These are phyloP conservation scores for Digitaria exilis DNA, from an alignment of 202 grass and related monocot genomes.

Conservation along the genomic window DNA sequence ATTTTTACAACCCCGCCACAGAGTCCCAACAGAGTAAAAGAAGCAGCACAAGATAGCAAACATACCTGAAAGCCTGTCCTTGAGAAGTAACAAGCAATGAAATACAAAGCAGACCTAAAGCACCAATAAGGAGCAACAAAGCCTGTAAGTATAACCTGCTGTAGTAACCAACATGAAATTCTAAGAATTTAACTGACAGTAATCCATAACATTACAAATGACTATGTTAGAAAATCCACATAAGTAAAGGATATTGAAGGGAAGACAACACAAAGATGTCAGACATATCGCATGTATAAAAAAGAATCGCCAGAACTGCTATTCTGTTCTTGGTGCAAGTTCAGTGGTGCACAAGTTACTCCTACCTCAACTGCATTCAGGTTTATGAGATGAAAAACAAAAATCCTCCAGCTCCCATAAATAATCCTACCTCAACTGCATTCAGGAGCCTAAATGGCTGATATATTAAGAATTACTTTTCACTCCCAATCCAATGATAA, in stretches of 20 bases:
- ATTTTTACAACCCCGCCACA: slow-evolving; percentile 9
- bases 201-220: slow-evolving; percentile 23
- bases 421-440: not conserved
- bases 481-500: not conserved
- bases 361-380: not conserved
- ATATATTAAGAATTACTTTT: not conserved
- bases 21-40: not conserved
- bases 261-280: slow-evolving; percentile 7
- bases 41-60: slow-evolving; percentile 36
- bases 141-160: slow-evolving; percentile 28
- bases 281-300: slow-evolving; percentile 1
- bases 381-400: slow-evolving; percentile 1
- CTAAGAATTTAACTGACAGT: slow-evolving; percentile 30
- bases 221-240: not conserved
- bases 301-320: not conserved
- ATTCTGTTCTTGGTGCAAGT: too few relatives aligned
- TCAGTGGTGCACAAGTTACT: not conserved
- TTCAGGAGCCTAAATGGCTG: not conserved
- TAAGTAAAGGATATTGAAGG: slow-evolving; percentile 27
- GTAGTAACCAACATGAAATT: slow-evolving; percentile 23
- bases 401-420: not conserved
- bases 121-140: slow-evolving; percentile 13
- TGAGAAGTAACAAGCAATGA: slow-evolving; percentile 88
- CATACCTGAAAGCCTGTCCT: slow-evolving; percentile 81
- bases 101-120: slow-evolving; percentile 81